These are phyloP conservation scores for Ensete glaucum DNA, from an alignment of 176 grass and related monocot species.

Conservation along the genomic window DNA sequence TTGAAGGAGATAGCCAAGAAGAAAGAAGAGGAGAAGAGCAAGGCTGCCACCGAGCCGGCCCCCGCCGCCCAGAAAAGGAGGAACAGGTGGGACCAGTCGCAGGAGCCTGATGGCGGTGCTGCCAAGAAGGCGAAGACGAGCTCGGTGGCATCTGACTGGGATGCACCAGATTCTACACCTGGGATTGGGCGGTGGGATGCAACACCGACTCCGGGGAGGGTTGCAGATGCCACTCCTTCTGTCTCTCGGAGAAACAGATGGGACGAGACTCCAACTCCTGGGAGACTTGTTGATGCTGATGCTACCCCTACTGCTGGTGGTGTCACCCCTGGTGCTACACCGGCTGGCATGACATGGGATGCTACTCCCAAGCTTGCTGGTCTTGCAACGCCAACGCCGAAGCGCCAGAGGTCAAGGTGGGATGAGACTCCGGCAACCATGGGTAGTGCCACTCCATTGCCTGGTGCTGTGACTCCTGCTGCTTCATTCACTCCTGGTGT, in stretches of 20 bases:
- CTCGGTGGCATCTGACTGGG: slow-evolving; percentile 56
- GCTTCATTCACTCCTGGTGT: slow-evolving; percentile 67
- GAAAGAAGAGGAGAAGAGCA: slow-evolving; percentile 81
- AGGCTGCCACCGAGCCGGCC: slow-evolving; percentile 35
- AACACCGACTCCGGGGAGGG: slow-evolving; percentile 53
- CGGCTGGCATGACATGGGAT: slow-evolving; percentile 87
- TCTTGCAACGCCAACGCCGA: slow-evolving; percentile 79
- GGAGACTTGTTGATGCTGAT: slow-evolving; percentile 81
- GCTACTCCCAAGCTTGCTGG: slow-evolving; percentile 79
- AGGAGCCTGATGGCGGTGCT: slow-evolving; percentile 40
- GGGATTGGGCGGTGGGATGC: slow-evolving; percentile 81
- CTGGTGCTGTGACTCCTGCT: slow-evolving; percentile 24
- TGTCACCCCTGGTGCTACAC: slow-evolving; percentile 59
- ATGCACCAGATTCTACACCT: slow-evolving; percentile 82
- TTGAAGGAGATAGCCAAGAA: slow-evolving; percentile 65
- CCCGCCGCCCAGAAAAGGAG: slow-evolving; percentile 44
- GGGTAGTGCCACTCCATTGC: slow-evolving; percentile 49
- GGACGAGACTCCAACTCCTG: slow-evolving; percentile 94
- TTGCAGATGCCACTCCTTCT: slow-evolving; percentile 57
- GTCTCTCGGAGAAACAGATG: slow-evolving; percentile 69
- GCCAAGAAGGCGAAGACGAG: slow-evolving; percentile 57
- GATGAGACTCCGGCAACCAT: slow-evolving; percentile 83
- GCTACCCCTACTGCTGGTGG: slow-evolving; percentile 74
- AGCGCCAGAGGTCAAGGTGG: slow-evolving; percentile 91
- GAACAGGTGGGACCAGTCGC: slow-evolving; percentile 95